Evolutionary conservation across 192 early-diverging fungal genomes (phyloP).

Genomic region (Backusella tuberculispora): DNA sequence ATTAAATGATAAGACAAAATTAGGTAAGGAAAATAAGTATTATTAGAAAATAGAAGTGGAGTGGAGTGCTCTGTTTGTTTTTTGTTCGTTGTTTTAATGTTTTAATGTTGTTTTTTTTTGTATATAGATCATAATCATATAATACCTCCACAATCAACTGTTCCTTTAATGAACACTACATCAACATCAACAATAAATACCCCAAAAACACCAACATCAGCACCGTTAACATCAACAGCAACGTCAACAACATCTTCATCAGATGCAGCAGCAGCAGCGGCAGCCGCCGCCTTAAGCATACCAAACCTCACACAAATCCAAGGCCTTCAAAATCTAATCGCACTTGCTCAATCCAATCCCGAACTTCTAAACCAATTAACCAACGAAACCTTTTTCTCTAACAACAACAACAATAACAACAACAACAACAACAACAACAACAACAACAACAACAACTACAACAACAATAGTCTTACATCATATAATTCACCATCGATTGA

Average conservation of each 20-base stretch:
- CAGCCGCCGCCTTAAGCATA: conserved; percentile 4
- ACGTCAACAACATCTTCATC: not conserved
- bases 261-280: not conserved
- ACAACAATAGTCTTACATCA: not conserved
- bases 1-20: conserved; percentile 27
- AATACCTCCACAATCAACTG: not conserved
- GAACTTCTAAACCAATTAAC: conserved; percentile 29
- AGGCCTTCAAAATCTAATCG: conserved; percentile 25
- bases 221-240: not conserved
- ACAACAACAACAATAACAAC: not conserved
- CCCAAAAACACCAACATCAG: not conserved
- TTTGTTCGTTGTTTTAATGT: not conserved
- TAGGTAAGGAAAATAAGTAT: no score
- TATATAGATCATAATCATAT: not conserved
- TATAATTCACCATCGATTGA: not conserved
- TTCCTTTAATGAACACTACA: not conserved
- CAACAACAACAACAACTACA: not conserved
- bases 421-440: not conserved
- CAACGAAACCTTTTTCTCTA: conserved; percentile 11
- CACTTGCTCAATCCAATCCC: conserved; percentile 30
- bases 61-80: no score
- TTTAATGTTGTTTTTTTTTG: not conserved
- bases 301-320: conserved; percentile 21
- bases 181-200: not conserved
- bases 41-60: no score